Evolutionary conservation across 805 yeast species (phyloP).

Genomic region (Cyberlindnera petersonii): DNA sequence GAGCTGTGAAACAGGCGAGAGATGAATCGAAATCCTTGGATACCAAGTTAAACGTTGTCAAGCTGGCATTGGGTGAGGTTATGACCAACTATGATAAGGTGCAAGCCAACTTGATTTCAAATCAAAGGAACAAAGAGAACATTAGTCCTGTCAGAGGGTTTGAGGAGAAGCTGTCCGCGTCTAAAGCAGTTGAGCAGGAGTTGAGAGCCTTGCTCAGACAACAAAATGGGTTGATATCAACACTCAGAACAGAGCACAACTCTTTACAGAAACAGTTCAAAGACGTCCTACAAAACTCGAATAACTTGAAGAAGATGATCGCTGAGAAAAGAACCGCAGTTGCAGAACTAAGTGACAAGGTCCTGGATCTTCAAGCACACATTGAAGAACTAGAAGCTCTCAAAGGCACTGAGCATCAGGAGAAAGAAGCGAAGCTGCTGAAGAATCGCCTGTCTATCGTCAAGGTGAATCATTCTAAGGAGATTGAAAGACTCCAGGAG

Average conservation of each 20-base stretch:
- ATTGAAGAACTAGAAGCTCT: conserved; percentile 12
- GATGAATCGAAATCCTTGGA: conserved; percentile 20
- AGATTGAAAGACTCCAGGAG: conserved; percentile 16
- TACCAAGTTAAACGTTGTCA: conserved; percentile 21
- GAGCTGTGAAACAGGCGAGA: conserved; percentile 21
- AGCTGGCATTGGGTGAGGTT: conserved; percentile 20
- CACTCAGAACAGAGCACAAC: conserved; percentile 16
- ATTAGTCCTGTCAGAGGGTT: not conserved
- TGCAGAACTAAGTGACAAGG: conserved; percentile 10
- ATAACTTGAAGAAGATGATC: conserved; percentile 17
- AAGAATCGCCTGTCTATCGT: conserved; percentile 22
- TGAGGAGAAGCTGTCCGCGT: conserved; percentile 10
- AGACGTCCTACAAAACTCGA: conserved; percentile 12
- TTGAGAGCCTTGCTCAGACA: conserved; percentile 14
- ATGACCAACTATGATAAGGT: conserved; percentile 6
- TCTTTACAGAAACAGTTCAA: conserved; percentile 14
- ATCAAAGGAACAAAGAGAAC: conserved; percentile 5
- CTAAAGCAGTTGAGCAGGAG: conserved; percentile 18
- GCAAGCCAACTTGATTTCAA: not conserved
- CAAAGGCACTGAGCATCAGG: conserved; percentile 5
- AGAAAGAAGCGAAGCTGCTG: conserved; percentile 21
- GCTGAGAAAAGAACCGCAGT: conserved; percentile 19
- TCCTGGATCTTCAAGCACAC: conserved; percentile 18
- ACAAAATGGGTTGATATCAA: conserved; percentile 14
- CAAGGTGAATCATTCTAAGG: conserved; percentile 23